phyloP scores from a whole-genome alignment of 2,329 filamentous ascomycete species.

The Aspergillaceae sp. region DNA sequence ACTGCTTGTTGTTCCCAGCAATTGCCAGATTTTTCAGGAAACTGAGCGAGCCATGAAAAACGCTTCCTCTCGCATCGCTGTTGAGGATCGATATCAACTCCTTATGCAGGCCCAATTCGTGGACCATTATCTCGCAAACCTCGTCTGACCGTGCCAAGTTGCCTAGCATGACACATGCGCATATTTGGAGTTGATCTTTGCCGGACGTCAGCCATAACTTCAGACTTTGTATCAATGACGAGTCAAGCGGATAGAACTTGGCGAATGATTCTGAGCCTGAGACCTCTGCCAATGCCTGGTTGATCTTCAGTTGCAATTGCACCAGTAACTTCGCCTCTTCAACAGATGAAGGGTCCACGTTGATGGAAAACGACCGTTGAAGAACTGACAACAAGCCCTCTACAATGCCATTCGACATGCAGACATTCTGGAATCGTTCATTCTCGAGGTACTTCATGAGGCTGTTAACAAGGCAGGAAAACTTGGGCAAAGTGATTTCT shows the following conservation, averaged over 20 bases:
- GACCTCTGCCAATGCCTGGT: conserved; percentile 34
- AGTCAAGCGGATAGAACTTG: conserved; percentile 31
- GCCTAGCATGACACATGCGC: conserved; percentile 40
- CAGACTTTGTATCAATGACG: conserved; percentile 27
- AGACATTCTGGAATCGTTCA: conserved; percentile 30
- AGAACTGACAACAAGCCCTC: conserved; percentile 26
- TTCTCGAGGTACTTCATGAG: conserved; percentile 29
- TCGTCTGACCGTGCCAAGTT: conserved; percentile 39
- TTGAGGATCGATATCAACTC: conserved; percentile 33
- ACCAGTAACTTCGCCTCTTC: conserved; percentile 29
- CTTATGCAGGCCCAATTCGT: conserved; percentile 31
- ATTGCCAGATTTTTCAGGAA: conserved; percentile 43
- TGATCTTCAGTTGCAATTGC: conserved; percentile 31
- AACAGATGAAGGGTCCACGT: conserved; percentile 15
- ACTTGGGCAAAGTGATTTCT: conserved; percentile 21
- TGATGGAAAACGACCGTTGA: conserved; percentile 20
- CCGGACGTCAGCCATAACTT: conserved; percentile 31
- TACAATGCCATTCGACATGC: conserved; percentile 26
- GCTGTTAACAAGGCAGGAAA: conserved; percentile 23
- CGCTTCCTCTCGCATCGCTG: conserved; percentile 29
- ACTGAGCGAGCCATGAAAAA: conserved; percentile 38
- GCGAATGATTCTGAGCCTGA: conserved; percentile 31
- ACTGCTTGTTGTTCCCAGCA: conserved; percentile 31
- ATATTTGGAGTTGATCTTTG: conserved; percentile 39
- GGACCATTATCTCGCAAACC: conserved; percentile 34